Evolutionary conservation across 2,329 filamentous ascomycete species (phyloP).

Genomic region (Scleromitrula shiraiana): DNA sequence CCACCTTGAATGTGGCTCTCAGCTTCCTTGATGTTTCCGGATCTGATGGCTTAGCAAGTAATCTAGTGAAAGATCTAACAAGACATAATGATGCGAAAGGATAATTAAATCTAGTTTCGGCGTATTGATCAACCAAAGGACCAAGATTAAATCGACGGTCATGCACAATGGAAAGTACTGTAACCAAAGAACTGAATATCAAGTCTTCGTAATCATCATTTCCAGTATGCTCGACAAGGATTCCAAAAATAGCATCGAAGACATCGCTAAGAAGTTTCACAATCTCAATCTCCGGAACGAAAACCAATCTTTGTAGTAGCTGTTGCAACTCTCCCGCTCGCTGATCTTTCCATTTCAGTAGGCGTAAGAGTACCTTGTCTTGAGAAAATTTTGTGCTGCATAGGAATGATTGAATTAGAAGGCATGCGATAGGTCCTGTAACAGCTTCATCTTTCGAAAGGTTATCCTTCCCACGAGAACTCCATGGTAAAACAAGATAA

Average conservation of each 20-base stretch:
- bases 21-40: slow-evolving; percentile 76
- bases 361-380: slow-evolving; percentile 73
- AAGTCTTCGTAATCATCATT: slow-evolving; percentile 89
- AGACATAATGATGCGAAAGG: slow-evolving; percentile 86
- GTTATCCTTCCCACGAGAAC: slow-evolving; percentile 56
- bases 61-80: slow-evolving; percentile 74
- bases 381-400: slow-evolving; percentile 95
- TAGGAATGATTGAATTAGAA: slow-evolving; percentile 75
- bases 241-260: slow-evolving; percentile 83
- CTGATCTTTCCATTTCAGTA: slow-evolving; percentile 80
- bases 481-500: slow-evolving; percentile 81
- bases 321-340: slow-evolving; percentile 63
- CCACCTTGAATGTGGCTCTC: slow-evolving; percentile 89
- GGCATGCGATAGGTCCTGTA: slow-evolving; percentile 70
- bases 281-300: slow-evolving; percentile 94
- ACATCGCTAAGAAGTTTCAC: slow-evolving; percentile 89
- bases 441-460: slow-evolving; percentile 63
- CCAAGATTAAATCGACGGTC: slow-evolving; percentile 89
- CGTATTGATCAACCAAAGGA: slow-evolving; percentile 86
- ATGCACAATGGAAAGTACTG: slow-evolving; percentile 86
- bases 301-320: slow-evolving; percentile 74
- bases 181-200: slow-evolving; percentile 83
- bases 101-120: slow-evolving; percentile 82
- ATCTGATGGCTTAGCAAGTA: slow-evolving; percentile 77
- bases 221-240: slow-evolving; percentile 83